These are phyloP conservation scores for Spathaspora arborariae DNA, from an alignment of 805 yeast genomes.

Conservation along the genomic window DNA sequence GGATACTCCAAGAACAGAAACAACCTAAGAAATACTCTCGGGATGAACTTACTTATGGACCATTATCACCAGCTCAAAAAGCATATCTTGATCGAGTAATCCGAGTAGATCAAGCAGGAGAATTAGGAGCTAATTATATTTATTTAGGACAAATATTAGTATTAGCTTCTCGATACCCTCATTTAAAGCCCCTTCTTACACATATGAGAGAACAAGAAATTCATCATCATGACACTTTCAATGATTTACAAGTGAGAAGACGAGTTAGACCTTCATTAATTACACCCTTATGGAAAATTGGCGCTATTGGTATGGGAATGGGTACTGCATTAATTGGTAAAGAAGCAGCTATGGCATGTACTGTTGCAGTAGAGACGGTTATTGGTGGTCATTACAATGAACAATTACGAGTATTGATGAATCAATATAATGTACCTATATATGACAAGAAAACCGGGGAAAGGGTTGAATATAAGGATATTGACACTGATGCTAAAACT, in stretches of 20 bases:
- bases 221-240: conserved; percentile 84
- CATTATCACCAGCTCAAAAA: conserved; percentile 50
- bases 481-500: conserved; percentile 22
- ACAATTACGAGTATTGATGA: conserved; percentile 74
- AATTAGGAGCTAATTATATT: conserved; percentile 90
- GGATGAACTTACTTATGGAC: conserved; percentile 31
- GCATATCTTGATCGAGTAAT: conserved; percentile 72
- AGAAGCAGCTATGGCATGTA: conserved; percentile 99
- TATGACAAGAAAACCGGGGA: conserved; percentile 34
- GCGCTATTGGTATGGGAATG: conserved; percentile 83
- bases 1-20: neutral
- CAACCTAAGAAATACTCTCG: conserved; percentile 17
- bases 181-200: conserved; percentile 70
- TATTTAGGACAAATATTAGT: conserved; percentile 88
- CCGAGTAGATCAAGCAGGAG: conserved; percentile 98
- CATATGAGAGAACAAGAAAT: conserved; percentile 99
- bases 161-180: conserved; percentile 65
- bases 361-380: conserved; percentile 97
- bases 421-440: conserved; percentile 52
- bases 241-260: conserved; percentile 65
- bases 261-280: conserved; percentile 88
- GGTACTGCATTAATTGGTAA: conserved; percentile 83
- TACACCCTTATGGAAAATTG: conserved; percentile 91
- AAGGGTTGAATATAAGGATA: conserved; percentile 16
- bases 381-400: conserved; percentile 94